Evolutionary conservation across 2,329 filamentous ascomycete genomes (phyloP), one percentile per base, ranked within the genome.

Genomic region (Byssoonygena ceratinophila): DNA sequence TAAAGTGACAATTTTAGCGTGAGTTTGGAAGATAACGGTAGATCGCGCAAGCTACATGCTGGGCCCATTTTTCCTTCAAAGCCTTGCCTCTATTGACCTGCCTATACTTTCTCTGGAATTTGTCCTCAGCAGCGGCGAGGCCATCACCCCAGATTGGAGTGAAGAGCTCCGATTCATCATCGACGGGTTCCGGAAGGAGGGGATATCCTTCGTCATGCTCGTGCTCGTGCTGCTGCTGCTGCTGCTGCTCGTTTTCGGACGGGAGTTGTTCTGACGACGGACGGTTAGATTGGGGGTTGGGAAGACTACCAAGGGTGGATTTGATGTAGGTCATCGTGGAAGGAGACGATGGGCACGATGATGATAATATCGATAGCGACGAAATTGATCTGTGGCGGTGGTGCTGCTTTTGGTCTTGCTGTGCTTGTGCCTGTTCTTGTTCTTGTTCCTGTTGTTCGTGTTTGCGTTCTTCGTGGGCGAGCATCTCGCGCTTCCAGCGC

Each of bases 401-500:
- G 4, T 18, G 32, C 4, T 3, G 46, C 37, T 6, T n/a, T n/a
- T n/a, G 18, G 45, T 8, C n/a, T 4, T 47, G 45, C 31, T n/a
- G n/a, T n/a, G n/a, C n/a, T n/a, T n/a, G n/a, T n/a, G n/a, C n/a
- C n/a, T n/a, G n/a, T n/a, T n/a, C n/a, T n/a, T 48, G 46, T 1
- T n/a, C 25, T 20, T 39, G 22, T n/a, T 39, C 29, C 18, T 31
- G 34, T 16, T 50, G 39, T 14, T 47, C 45, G 40, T 54, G 54
- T 31, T n/a, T 32, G 23, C 49, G 37, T 22, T 53, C 49, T 52
- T 56, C 52, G n/a, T 44, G 37, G 12, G 36, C 44, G 6, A 56
- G 37, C 37, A 49, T 51, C 18, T 52, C 20, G 7, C 39, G 46
- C 41, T 54, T 56, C 55, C 55, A 56, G 20, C 29, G 23, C 9